Base-by-base conservation (phyloP, 129 eudicot species). In the Saussurea involucrata region DNA sequence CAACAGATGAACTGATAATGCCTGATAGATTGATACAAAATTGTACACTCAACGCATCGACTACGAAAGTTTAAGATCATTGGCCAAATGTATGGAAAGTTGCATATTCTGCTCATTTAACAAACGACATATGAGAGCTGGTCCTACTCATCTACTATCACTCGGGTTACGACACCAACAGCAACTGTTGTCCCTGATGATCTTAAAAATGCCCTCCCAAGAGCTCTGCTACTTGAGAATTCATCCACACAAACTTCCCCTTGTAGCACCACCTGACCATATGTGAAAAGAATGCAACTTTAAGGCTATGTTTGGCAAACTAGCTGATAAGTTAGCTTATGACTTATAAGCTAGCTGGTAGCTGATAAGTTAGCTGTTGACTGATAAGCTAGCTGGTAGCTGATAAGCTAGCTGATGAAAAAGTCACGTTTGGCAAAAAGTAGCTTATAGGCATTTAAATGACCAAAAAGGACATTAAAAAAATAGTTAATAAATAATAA, bases 181-280 rank as follows among this genome's bases (percentile, higher is more conserved):
- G 95, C 97, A 75, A 95, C 85, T 0, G 99, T 95, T 85, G 87
- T 95, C 70, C 99, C 99, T 18, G 78, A 90, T 58, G 91, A 65
- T 77, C 99, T 82, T 37, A 95, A 85, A 61, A 83, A 95, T 20
- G 90, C 99, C 81, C 99, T 87, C 76, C 99, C 99, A 66, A 95
- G 86, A 70, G 95, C 90, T 88, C 83, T 88, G 69, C 86, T 92
- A 21, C 46, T 80, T 11, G 91, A 82, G 71, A 83, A 90, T 79
- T 83, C 97, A 71, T 92, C 95, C 37, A 92, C 97, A 63, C 99
- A 95, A 6, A 95, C 97, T 20, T 83, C 77, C 28, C 72, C 90
- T 78, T 95, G 89, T 28, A 92, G 75, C 66, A 79, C 80, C 76
- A 92, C 96, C 99, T 95, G 75, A 40, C n/a, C 11, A 22, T 44